phyloP scores from a whole-genome alignment of 176 grass and related monocot species.

The Sorghum bicolor region Sorghum_bicolor_NCBIv3 NC_012876.2:60230001-60230500 shows the following conservation, averaged over 20 bases:
- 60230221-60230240: not conserved
- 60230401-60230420: no score
- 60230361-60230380: no score
- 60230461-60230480: no score
- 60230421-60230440: no score
- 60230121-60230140: not conserved
- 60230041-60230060: not conserved
- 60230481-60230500: no score
- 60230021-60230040: no score
- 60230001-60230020: not conserved
- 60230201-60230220: not conserved
- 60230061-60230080: not conserved
- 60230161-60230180: not conserved
- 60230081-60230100: not conserved
- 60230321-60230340: not conserved
- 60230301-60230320: not conserved
- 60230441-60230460: no score
- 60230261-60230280: not conserved
- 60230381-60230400: no score
- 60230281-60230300: not conserved
- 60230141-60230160: not conserved
- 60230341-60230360: not conserved
- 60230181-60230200: not conserved
- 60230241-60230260: not conserved
- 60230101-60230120: not conserved